Evolutionary conservation across 2,329 filamentous ascomycete species (phyloP), one percentile per base, ranked within the genome.

Genomic region (Ceratocystis variospora): DNA sequence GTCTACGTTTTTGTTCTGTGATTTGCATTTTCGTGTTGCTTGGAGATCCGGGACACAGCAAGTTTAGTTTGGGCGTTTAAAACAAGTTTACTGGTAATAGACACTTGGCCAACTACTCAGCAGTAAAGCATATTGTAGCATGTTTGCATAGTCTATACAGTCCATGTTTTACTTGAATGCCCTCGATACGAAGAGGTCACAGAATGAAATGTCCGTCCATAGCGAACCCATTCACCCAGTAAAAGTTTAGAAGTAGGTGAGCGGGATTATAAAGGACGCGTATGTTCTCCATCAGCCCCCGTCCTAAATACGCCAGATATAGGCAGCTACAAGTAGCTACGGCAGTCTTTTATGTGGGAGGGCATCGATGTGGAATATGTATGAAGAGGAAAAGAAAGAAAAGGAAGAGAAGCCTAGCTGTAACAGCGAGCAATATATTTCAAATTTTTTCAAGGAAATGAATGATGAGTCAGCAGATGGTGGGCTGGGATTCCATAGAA

Each of bases 211-310:
- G 80, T 84, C 74, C 78, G 81, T 81, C 75, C 81, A 81, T 81
- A 84, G 82, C 82, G 82, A 84, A 84, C 81, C 82, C 78, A 77
- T 75, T 76, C 77, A 77, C 79, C 77, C 79, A 69, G 71, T 62
- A 59, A 33, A 64, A 25, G 55, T 28, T 59, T 19, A 33, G 31
- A 59, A 37, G 55, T 59, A 76, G 77, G 75, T 77, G 75, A 75
- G 76, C 75, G 77, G 79, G 81, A 84, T 84, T 84, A 82, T 83
- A 79, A 84, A 83, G 79, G 79, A 81, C 79, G 75, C 65, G 57
- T 53, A 76, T 76, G 67, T 70, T 84, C 81, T 84, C 77, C 82
- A 83, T 84, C 80, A 74, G 75, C 73, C 64, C 46, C 74, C 61
- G 3, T 66, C 66, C 61, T 61, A 68, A 68, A 64, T 68, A 63